Evolutionary conservation across 2,329 filamentous ascomycete genomes (phyloP), one percentile per base, ranked within the genome.

Genomic region (Sclerotiophoma versabilis): DNA sequence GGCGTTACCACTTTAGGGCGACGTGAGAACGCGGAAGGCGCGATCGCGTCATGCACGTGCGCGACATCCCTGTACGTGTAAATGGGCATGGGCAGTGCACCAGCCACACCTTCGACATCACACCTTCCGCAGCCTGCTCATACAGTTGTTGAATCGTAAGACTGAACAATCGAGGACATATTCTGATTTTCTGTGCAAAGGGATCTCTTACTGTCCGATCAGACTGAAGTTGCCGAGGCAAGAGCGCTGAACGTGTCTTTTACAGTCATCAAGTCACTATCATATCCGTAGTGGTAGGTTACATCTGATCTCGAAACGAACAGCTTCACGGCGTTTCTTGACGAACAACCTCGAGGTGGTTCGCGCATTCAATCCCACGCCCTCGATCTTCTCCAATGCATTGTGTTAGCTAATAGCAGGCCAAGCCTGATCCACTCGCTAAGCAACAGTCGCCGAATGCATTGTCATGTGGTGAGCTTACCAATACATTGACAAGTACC

Each of bases 21-120:
- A 70, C 62, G 63, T 60, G 62, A 66, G 65, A 61, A 62, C 63
- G 59, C 64, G 62, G 63, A 30, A 68, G 62, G 63, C 68, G 68
- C 69, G 68, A 62, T 49, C 43, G 47, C 49, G 51, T 49, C 51
- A 49, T 54, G 50, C 45, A 45, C 51, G 45, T 54, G 54, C 68
- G 66, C 68, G 64, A 69, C 63, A 54, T 42, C 65, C 67, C 55
- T 62, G 67, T 51, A 58, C 57, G 60, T 54, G 50, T 59, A 59
- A 62, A 63, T 66, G 57, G 56, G 56, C 48, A 44, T n/a, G n/a
- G n/a, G n/a, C n/a, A 33, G 15, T 54, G 29, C 57, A 52, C 57
- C 47, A 54, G 36, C 57, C 49, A 49, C 41, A 46, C 20, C 10
- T 7, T n/a, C 34, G 10, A 15, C 27, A 26, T 7, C 26, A 26